Base-by-base conservation (phyloP, 1,284 basidiomycete genomes). In the Agroathelia rolfsii region DNA sequence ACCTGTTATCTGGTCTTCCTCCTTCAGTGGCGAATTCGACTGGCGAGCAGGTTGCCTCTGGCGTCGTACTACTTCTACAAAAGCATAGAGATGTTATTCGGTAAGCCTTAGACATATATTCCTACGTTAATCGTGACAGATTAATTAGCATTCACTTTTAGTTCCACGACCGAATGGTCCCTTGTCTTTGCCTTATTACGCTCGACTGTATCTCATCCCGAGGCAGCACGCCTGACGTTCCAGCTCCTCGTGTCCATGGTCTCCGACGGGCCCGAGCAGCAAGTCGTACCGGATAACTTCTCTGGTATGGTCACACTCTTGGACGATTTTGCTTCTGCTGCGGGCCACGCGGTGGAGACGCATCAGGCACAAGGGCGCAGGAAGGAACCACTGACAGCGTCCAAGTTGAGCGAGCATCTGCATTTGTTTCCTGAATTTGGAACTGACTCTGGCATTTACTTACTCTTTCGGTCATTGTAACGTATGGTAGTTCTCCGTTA, bases 111-210 rank as follows among this genome's bases (percentile, higher is more conserved):
- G 12, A n/a, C 11, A 20, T 31, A 24, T 30, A 12, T n/a, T 18
- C 14, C 8, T 9, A 14, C 15, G 18, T 21, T 28, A 12, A 14
- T 37, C 32, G 35, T 32, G 3, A 26, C 34, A 35, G 27, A 39
- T 6, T 30, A 14, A 28, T 28, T 21, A 13, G 18, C 12, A 24
- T 36, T 23, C 32, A 27, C 45, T 34, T 24, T 10, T 41, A 84
- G 76, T 38, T 92, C 89, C 2, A 81, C 85, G 46, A 96, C 94
- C 0, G 93, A 98, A 56, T 98, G 95, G 95, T 87, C 86, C 35
- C 63, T 97, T 21, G 72, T 94, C 11, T 88, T 95, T 46, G 81
- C 88, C 1, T 65, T 97, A n/a, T 72, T 98, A 44, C 74, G 86
- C 24, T 82, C 81, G 1, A 90, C 88, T 1, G 74, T 89, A 28